Evolutionary conservation across 2,329 filamentous ascomycete genomes (phyloP), one percentile per base, ranked within the genome.

Genomic region (Aureobasidium sp.): DNA sequence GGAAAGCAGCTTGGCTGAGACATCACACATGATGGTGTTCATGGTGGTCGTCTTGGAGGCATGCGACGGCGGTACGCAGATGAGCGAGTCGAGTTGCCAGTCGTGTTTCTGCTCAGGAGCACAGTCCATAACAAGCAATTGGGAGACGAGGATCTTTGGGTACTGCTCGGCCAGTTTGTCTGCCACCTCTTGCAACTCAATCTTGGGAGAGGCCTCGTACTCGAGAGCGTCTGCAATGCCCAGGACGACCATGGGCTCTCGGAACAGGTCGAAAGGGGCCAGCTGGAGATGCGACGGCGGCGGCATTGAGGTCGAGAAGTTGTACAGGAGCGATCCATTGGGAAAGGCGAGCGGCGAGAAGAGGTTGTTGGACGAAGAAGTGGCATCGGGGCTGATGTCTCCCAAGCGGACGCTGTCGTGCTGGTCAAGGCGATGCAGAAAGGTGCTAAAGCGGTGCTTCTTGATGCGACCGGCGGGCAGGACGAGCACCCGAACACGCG

Each of bases 311-410:
- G 87, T 89, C 55, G 86, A 84, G 57, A 96, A 79, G 67, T 95
- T 86, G 76, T 93, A 96, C 62, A 96, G 79, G 57, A 97, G 85
- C 63, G 84, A 83, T 56, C 91, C 91, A 61, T 84, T 80, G 10
- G 89, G 90, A 68, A 93, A 95, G 12, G 86, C 88, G 63, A 93
- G 74, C 35, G 91, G 91, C 55, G 89, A 95, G 71, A 97, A 96
- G 84, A 93, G 90, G 70, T 89, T 95, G 76, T 87, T 84, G 69
- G 94, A 87, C n/a, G n/a, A n/a, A 53, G 89, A 86, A 61, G 88
- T 81, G 67, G 81, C 78, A 79, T 95, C 88, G 64, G 89, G 83
- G 68, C 80, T 93, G 69, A 95, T 83, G 70, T 95, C 90, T 64
- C 88, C 84, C 60, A 96, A 78, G 57, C 87, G 84, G 62, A 96